These are phyloP conservation scores for Tetrahymena malaccensis DNA, from an alignment of 73 alveolate species.

Conservation along the genomic window DNA sequence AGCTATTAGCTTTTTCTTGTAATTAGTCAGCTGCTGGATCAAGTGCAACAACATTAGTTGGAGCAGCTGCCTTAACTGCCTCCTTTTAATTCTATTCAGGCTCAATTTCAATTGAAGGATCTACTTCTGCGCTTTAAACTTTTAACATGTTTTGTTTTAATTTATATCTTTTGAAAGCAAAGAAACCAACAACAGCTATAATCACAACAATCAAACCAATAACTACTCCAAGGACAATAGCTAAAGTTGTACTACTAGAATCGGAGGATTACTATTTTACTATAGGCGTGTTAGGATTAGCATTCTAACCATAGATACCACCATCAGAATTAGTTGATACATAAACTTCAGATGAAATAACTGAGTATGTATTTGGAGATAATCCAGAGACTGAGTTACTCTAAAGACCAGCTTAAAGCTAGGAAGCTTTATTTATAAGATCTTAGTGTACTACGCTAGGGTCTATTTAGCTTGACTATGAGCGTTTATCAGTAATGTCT, in stretches of 20 bases:
- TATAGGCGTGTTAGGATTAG: background rate
- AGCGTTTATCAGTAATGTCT: background rate
- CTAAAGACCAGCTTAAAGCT: background rate
- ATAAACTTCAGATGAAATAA: background rate
- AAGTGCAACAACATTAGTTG: background rate
- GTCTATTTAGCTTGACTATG: background rate
- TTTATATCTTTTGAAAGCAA: background rate
- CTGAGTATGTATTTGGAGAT: background rate
- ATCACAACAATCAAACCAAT: background rate
- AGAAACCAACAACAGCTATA: background rate
- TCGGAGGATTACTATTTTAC: background rate
- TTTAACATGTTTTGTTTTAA: background rate
- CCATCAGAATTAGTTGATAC: background rate
- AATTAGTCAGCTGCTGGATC: background rate
- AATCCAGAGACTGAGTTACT: background rate
- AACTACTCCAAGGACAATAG: background rate
- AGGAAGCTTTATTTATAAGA: background rate
- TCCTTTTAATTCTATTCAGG: background rate
- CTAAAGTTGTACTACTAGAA: background rate
- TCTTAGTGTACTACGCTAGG: background rate
- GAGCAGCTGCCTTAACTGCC: background rate
- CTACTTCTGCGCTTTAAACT: background rate
- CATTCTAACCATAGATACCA: background rate
- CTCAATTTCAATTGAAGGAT: background rate
- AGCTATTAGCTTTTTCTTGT: background rate